Evolutionary conservation across 2,329 filamentous ascomycete species (phyloP), one percentile per base, ranked within the genome.

Genomic region (Alternaria postmessia): DNA sequence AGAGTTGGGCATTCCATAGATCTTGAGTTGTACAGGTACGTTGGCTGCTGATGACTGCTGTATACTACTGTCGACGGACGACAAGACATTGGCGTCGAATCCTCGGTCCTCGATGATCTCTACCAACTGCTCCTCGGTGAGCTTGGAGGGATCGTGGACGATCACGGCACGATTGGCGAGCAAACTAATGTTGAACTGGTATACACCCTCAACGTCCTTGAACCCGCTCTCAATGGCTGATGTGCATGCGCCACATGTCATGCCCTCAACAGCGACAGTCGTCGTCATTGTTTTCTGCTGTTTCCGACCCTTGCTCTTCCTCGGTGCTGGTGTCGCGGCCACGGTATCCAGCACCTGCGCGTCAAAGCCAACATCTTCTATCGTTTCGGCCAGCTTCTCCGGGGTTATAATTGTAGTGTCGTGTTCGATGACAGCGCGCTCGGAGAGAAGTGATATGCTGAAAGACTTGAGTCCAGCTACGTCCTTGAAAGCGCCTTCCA

Each of bases 231-330:
- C 92, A 2, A 98, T 89, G 6, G 94, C 93, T 1, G 94, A 94
- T 0, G 95, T 98, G 79, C 95, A 99, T 42, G 95, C 93, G 22
- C 94, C 94, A 75, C 95, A 98, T 1, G 95, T 99, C 95, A 99
- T 99, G 51, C 95, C 95, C 68, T 95, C 92, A 55, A 99, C 92
- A 5, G 91, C 89, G 18, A 99, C 85, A 0, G 94, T 98, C 0
- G 94, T 97, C 0, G 88, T 92, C 57, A 89, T 84, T 32, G 75
- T 80, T 58, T 63, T 86, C 72, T 51, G 81, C 80, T 63, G 82
- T 78, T 67, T 77, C 63, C 75, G 72, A 51, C 65, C 69, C 61
- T 76, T 70, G 54, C 79, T 81, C 49, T 73, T 72, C 48, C 72
- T 75, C 36, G 63, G 65, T 28, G 62, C 62, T 32, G 71, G 54